Evolutionary conservation across 2,329 filamentous ascomycete genomes (phyloP).

Genomic region (Emericellopsis cladophorae): DNA sequence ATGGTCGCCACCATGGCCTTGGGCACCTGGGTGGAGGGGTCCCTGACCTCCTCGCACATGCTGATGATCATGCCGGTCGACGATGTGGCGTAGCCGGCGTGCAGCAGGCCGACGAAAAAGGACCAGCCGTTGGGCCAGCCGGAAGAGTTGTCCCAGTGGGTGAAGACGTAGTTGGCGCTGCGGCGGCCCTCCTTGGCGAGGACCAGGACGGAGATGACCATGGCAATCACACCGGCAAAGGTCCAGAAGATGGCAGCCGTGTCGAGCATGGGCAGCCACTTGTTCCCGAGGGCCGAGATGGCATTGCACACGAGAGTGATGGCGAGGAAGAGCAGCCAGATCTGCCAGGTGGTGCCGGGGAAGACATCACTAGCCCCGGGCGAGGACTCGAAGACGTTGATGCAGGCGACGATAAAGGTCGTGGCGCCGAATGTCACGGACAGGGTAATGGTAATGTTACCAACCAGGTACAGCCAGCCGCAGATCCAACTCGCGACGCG

Average conservation of each 20-base stretch:
- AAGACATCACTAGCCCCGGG: constrained; percentile 27
- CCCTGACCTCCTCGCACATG: constrained; percentile 62
- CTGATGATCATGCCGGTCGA: constrained; percentile 71
- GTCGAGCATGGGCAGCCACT: constrained; percentile 54
- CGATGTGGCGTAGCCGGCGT: constrained; percentile 62
- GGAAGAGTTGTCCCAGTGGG: constrained; percentile 54
- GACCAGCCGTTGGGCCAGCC: constrained; percentile 63
- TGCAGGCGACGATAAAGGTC: constrained; percentile 43
- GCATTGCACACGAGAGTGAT: constrained; percentile 52
- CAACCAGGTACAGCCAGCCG: constrained; percentile 66
- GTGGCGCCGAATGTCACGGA: constrained; percentile 73
- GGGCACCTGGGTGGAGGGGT: constrained; percentile 55
- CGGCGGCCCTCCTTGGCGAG: constrained; percentile 57
- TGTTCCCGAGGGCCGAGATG: constrained; percentile 55
- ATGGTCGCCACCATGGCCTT: constrained; percentile 61
- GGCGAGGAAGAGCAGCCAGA: constrained; percentile 59
- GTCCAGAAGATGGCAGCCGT: constrained; percentile 66
- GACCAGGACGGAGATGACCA: constrained; percentile 48
- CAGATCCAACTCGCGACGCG: constrained; percentile 57
- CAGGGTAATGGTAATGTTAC: constrained; percentile 73
- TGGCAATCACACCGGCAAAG: constrained; percentile 55
- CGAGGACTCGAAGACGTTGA: constrained; percentile 40
- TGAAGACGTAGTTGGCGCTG: constrained; percentile 50
- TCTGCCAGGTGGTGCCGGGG: constrained; percentile 44
- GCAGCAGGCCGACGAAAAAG: constrained; percentile 59